Percentiles rank a stretch among this genome's conserved stretches.
Evolutionary conservation across 768 basidiomycete genomes (phyloP).

Genomic region (Cystofilobasidium macerans): DNA sequence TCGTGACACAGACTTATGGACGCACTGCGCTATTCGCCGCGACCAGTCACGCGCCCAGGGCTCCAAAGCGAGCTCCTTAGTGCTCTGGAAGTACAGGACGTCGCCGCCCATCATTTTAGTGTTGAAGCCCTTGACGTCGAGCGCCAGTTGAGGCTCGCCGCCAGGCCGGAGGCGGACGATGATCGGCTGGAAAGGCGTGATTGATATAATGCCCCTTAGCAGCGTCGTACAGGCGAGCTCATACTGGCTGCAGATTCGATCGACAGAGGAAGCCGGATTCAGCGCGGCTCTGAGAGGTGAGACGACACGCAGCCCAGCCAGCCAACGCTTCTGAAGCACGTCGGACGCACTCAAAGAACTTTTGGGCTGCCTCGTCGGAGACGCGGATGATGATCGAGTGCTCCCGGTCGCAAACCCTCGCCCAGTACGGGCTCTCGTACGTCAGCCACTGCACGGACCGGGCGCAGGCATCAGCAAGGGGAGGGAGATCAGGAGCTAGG

Average conservation of each 20-base stretch:
- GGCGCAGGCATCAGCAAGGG: neutral
- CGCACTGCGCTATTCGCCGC: neutral
- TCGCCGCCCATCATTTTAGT: neutral
- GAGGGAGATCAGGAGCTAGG: neutral
- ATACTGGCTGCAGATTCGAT: neutral
- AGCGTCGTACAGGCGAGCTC: neutral
- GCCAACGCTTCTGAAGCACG: neutral
- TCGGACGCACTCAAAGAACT: neutral
- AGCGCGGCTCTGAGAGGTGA: too few species aligned
- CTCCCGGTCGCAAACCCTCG: neutral
- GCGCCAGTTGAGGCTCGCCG: neutral
- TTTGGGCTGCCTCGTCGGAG: neutral
- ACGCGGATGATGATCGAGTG: neutral
- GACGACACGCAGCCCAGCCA: too few species aligned
- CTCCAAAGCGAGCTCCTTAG: neutral
- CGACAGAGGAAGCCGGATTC: neutral
- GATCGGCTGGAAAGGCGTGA: neutral
- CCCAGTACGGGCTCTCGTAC: constrained; percentile 4
- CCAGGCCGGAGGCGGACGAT: neutral
- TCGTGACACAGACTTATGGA: neutral
- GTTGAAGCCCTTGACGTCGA: neutral
- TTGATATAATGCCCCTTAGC: neutral
- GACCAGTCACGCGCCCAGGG: neutral
- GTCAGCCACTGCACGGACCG: neutral
- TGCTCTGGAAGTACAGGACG: neutral